Evolutionary conservation across 345 rosid genomes (phyloP).

Genomic region (Aethionema arabicum): DNA sequence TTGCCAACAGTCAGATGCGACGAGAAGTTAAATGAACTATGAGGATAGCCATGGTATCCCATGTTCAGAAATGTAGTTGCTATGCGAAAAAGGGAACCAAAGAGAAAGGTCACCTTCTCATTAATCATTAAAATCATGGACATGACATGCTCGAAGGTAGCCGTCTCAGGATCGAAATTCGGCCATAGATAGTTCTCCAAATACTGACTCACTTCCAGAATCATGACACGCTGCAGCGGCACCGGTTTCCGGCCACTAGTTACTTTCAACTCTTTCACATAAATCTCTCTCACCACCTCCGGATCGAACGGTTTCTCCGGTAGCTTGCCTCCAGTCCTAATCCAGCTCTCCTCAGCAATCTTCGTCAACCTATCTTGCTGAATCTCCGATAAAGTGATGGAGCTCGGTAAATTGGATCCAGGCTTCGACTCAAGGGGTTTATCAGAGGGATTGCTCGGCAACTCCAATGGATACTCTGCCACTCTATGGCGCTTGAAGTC

Average conservation of each 20-base stretch:
- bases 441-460: constrained; percentile 44
- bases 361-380: constrained; percentile 84
- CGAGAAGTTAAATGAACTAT: neutral
- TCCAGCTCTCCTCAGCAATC: constrained; percentile 83
- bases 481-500: constrained; percentile 99
- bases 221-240: constrained; percentile 90
- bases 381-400: constrained; percentile 85
- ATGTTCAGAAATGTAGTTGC: neutral
- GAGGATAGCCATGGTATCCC: neutral
- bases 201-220: constrained; percentile 93
- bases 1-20: constrained; percentile 3
- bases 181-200: constrained; percentile 97
- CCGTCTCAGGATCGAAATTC: constrained; percentile 71
- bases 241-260: constrained; percentile 77
- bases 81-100: neutral
- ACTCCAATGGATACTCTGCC: constrained; percentile 90
- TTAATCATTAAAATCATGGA: constrained; percentile 96
- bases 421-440: constrained; percentile 59
- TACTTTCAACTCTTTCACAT: constrained; percentile 71
- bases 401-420: constrained; percentile 64
- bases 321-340: constrained; percentile 42
- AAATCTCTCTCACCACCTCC: constrained; percentile 78
- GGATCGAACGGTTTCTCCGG: constrained; percentile 62
- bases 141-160: constrained; percentile 91
- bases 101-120: constrained; percentile 59